These are phyloP conservation scores for Paraconiothyrium brasiliense DNA, from an alignment of 2,329 filamentous ascomycete species.

Conservation along the genomic window DNA sequence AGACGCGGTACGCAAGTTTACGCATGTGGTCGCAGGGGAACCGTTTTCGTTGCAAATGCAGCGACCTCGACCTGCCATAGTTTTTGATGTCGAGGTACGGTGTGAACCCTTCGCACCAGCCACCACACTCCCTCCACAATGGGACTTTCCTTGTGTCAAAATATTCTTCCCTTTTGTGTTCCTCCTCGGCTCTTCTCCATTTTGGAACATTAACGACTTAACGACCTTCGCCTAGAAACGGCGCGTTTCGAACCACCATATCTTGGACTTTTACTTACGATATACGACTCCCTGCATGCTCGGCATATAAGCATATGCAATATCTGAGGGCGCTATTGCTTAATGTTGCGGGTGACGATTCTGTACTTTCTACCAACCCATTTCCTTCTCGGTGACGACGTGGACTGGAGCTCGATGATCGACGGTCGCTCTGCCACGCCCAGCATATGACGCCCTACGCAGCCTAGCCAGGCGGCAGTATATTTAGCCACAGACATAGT, in stretches of 20 bases:
- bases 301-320: constrained; percentile 44
- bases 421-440: constrained; percentile 30
- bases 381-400: constrained; percentile 37
- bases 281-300: constrained; percentile 49
- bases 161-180: constrained; percentile 45
- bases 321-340: constrained; percentile 36
- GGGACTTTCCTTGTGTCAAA: constrained; percentile 43
- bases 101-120: constrained; percentile 10
- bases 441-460: constrained; percentile 9
- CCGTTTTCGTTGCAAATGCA: constrained; percentile 2
- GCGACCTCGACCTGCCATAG: background rate
- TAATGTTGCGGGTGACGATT: constrained; percentile 44
- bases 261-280: constrained; percentile 44
- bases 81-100: constrained; percentile 4
- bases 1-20: constrained; percentile 31
- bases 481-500: constrained; percentile 23
- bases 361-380: constrained; percentile 46
- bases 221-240: constrained; percentile 41
- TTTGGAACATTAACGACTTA: constrained; percentile 47
- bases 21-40: constrained; percentile 31
- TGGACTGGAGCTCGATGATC: constrained; percentile 28
- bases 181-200: constrained; percentile 38
- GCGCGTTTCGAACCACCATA: constrained; percentile 33
- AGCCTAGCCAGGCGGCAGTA: constrained; percentile 8
- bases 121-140: constrained; percentile 25